Evolutionary conservation across 495 filamentous ascomycete species (phyloP).

Genomic region (Choiromyces venosus): DNA sequence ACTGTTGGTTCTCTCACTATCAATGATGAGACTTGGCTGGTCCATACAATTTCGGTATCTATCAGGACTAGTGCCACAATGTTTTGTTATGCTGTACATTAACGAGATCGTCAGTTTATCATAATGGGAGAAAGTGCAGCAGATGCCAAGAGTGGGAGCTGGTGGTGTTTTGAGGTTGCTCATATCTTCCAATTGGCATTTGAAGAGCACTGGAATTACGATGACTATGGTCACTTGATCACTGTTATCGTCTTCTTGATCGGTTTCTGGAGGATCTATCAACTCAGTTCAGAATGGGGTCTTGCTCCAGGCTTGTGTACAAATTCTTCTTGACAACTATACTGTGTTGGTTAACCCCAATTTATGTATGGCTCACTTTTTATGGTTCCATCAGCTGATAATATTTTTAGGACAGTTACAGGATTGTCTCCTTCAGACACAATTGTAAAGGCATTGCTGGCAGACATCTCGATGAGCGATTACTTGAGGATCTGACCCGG

Average conservation of each 20-base stretch:
- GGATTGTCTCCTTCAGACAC: slow-evolving; percentile 41
- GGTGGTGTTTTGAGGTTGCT: slow-evolving; percentile 41
- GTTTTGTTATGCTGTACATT: slow-evolving; percentile 40
- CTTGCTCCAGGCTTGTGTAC: slow-evolving; percentile 39
- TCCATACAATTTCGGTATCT: slow-evolving; percentile 36
- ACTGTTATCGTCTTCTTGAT: slow-evolving; percentile 31
- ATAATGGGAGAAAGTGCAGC: slow-evolving; percentile 38
- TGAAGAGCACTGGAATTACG: slow-evolving; percentile 39
- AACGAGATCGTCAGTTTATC: slow-evolving; percentile 42
- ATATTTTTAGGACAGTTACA: slow-evolving; percentile 42
- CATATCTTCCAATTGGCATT: slow-evolving; percentile 46
- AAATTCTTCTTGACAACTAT: slow-evolving; percentile 42
- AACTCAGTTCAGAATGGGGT: slow-evolving; percentile 46
- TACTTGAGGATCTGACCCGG: slow-evolving; percentile 42
- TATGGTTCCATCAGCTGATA: too few relatives aligned
- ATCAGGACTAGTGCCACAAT: too few relatives aligned
- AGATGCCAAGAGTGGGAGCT: too few relatives aligned
- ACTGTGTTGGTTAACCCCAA: too few relatives aligned
- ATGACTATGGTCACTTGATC: slow-evolving; percentile 42
- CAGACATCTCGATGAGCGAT: slow-evolving; percentile 43
- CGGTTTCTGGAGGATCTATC: slow-evolving; percentile 31
- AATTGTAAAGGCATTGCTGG: slow-evolving; percentile 42
- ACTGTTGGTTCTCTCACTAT: slow-evolving; percentile 36
- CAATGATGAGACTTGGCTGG: slow-evolving; percentile 40
- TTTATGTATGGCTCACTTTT: too few relatives aligned